These are phyloP conservation scores for Solanum corneliomulleri DNA, from an alignment of 257 asterid genomes.

Conservation along the genomic window DNA sequence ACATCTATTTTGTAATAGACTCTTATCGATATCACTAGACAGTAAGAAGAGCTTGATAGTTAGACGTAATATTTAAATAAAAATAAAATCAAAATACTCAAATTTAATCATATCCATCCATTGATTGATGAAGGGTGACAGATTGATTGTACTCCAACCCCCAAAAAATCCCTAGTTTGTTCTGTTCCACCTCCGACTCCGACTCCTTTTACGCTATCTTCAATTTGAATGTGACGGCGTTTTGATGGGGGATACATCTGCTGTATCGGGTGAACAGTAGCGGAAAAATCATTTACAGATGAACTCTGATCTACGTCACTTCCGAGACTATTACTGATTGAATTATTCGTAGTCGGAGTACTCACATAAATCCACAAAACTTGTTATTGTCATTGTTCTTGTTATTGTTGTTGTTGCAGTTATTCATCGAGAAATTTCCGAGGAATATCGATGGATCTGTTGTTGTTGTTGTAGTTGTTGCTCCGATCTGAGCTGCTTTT, in stretches of 20 bases:
- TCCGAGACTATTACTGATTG: constrained; percentile 20
- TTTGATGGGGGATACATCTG: constrained; percentile 48
- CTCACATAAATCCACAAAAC: constrained; percentile 35
- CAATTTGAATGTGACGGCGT: constrained; percentile 29
- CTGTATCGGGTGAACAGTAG: constrained; percentile 22
- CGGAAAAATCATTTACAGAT: constrained; percentile 22
- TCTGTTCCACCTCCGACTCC: constrained; percentile 16
- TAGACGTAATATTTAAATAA: neutral
- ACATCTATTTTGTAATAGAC: neutral
- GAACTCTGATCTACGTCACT: constrained; percentile 32
- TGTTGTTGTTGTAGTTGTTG: constrained; percentile 41
- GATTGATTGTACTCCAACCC: constrained; percentile 71
- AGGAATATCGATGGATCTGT: constrained; percentile 28
- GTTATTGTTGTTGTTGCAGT: neutral
- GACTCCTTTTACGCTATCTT: constrained; percentile 29
- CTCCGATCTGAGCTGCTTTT: constrained; percentile 71
- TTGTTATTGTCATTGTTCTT: constrained; percentile 12
- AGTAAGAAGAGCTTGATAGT: neutral
- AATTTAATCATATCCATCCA: constrained; percentile 61
- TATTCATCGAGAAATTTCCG: constrained; percentile 35
- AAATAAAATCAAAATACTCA: neutral
- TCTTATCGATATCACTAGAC: neutral
- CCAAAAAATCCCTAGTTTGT: constrained; percentile 91
- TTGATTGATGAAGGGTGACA: constrained; percentile 73
- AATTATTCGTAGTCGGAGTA: constrained; percentile 1